Evolutionary conservation across 768 basidiomycete species (phyloP).

Genomic region (Boletus pseudopeckii): DNA sequence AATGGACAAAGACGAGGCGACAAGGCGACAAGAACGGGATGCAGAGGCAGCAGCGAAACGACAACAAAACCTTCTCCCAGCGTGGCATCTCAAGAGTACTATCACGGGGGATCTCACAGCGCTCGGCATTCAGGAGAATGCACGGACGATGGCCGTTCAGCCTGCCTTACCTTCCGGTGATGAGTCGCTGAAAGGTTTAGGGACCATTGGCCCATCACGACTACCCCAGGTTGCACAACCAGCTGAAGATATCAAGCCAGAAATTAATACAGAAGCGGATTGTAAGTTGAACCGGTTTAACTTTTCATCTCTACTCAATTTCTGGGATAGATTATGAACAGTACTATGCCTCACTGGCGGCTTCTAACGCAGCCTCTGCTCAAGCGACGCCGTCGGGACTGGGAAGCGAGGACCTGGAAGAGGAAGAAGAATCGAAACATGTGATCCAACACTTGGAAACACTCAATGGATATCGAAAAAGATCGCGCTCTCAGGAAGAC

Average conservation of each 20-base stretch:
- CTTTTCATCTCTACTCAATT: neutral
- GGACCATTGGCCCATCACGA: constrained; percentile 44
- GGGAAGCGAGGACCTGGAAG: constrained; percentile 55
- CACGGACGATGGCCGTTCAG: constrained; percentile 44
- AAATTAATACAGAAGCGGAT: constrained; percentile 56
- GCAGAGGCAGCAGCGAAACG: constrained; percentile 81
- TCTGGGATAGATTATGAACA: constrained; percentile 65
- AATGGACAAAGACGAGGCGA: constrained; percentile 83
- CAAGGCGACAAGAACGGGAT: constrained; percentile 67
- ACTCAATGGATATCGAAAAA: constrained; percentile 69
- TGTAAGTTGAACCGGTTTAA: constrained; percentile 42
- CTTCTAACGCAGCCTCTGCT: constrained; percentile 55
- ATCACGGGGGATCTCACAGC: constrained; percentile 91
- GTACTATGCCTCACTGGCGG: constrained; percentile 77
- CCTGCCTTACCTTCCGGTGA: constrained; percentile 52
- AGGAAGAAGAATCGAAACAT: constrained; percentile 73
- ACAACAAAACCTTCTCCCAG: constrained; percentile 86
- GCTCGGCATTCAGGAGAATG: constrained; percentile 72
- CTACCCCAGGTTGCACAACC: constrained; percentile 28
- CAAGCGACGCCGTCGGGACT: constrained; percentile 59
- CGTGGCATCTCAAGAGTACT: constrained; percentile 96
- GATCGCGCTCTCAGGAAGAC: constrained; percentile 66
- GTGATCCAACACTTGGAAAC: constrained; percentile 63
- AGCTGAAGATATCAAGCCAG: constrained; percentile 42
- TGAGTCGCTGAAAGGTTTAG: constrained; percentile 67